Evolutionary conservation across 2,329 filamentous ascomycete genomes (phyloP).

Genomic region (Drechslera avenae): DNA sequence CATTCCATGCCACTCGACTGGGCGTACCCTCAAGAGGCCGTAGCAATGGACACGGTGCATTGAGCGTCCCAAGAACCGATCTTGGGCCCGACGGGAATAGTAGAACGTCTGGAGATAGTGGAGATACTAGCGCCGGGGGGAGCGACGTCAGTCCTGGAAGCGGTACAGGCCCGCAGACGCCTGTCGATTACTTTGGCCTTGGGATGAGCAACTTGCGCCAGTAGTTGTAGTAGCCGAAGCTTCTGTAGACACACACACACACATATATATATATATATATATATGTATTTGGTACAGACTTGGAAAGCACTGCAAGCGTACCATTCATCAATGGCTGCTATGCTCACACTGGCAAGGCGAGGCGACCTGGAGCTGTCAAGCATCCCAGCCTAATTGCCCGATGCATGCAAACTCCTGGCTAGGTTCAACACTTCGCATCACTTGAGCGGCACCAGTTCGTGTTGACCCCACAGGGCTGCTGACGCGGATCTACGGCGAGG

Average conservation of each 20-base stretch:
- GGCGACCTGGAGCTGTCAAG: neutral
- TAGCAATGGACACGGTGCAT: conserved; percentile 6
- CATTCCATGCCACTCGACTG: conserved; percentile 37
- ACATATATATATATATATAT: too few relatives aligned
- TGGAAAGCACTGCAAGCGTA: neutral
- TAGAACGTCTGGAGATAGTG: conserved; percentile 21
- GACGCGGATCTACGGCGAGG: conserved; percentile 1
- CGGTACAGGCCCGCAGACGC: conserved; percentile 10
- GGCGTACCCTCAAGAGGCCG: conserved; percentile 29
- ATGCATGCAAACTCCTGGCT: conserved; percentile 1
- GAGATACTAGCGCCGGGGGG: conserved; percentile 22
- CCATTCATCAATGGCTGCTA: neutral
- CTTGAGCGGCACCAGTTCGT: neutral
- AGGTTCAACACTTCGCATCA: neutral
- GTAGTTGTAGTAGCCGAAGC: neutral
- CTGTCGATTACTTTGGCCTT: conserved; percentile 32
- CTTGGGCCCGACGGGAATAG: conserved; percentile 5
- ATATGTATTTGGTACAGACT: neutral
- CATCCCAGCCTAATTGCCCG: neutral
- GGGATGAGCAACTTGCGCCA: conserved; percentile 13
- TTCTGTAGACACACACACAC: neutral
- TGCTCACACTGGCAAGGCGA: neutral
- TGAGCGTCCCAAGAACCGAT: neutral
- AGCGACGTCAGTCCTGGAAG: conserved; percentile 20
- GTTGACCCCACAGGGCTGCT: conserved; percentile 20